Base-by-base conservation (phyloP, 495 filamentous ascomycete genomes). In the Daldinia decipiens region DNA sequence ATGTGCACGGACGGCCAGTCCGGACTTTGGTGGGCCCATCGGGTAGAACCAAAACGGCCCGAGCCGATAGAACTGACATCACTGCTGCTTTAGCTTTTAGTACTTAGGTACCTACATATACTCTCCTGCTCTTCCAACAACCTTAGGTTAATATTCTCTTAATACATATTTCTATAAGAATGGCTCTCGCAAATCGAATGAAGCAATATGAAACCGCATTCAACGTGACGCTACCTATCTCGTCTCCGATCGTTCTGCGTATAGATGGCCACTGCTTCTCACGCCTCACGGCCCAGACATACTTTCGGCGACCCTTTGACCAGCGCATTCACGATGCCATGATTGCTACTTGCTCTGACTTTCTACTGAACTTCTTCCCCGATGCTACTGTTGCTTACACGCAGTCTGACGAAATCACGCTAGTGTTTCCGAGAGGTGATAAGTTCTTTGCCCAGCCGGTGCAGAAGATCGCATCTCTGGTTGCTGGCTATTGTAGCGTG, bases 221-320 rank as follows among this genome's bases (percentile, higher is more conserved):
- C 27, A 62, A 67, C 8, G 47, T 24, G 32, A 38, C 26, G 26
- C 52, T 71, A 5, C 62, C 68, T 17, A 34, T 59, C 11, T 66
- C 62, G 3, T 47, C 50, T n/a, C 62, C 68, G 0, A 29, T 62
- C 19, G 59, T 71, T 4, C 51, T 71, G 5, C 68, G 40, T 7
- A 47, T 71, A 17, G 53, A 66, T 26, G 62, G 62, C 26, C 68
- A 71, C 31, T 45, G 52, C 57, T 66, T 66, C 53, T 62, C 68
- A 15, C 51, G 27, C 19, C 53, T 67, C 58, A 36, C 58, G 7
- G n/a, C 62, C 24, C 50, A 62, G 39, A 43, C 58, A 24, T 39
- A 13, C 5, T 53, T 67, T 19, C 39, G 13, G 6, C n/a, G 43
- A 40, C 68, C 52, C 17, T 66, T 66, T 15, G 62, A 71, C 27